Base-by-base conservation (phyloP, 1,139 yeast species). In the Geotrichum phurueaensis region DNA sequence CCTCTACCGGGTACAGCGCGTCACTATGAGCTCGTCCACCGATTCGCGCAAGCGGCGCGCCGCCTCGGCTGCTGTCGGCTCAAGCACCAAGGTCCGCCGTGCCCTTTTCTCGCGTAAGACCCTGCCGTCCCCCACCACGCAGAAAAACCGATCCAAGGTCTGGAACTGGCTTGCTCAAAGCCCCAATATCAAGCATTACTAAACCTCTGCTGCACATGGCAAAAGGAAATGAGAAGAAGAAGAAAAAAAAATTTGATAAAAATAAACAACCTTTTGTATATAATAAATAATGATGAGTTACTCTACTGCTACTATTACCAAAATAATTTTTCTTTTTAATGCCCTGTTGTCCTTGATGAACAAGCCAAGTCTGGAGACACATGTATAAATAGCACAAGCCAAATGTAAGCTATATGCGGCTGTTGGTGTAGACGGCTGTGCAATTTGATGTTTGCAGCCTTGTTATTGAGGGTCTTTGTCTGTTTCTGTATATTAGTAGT, bases 11-110 rank as follows among this genome's bases (percentile, higher is more conserved):
- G 83, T 87, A 22, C 90, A 85, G 69, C 81, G 79, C 59, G 75
- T 87, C 56, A 86, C 89, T n/a, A 83, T 86, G 85, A 82, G 81
- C 82, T 78, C 79, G 10, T 68, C 62, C 29, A 57, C 51, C 31
- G 56, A 53, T n/a, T 23, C 52, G 12, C 53, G 57, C 20, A 39
- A 39, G 10, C 47, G 47, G 12, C 49, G 57, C 43, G 29, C 31
- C 6, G 23, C 27, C 13, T 15, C 52, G 13, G 31, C 22, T 1
- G 29, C 18, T 13, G 15, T 18, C 47, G 10, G 47, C 10, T 39
- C 47, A 7, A 13, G 47, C 7, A 6, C 47, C 20, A 39, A 39
- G 18, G 20, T 39, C 47, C 47, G 47, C 22, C 47, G 47, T 48
- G 20, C 43, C 22, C 18, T 48, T 29, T 20, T 48, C 53, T 13